These are phyloP conservation scores for Coniochaeta pulveracea DNA, from an alignment of 2,329 filamentous ascomycete genomes.

Conservation along the genomic window DNA sequence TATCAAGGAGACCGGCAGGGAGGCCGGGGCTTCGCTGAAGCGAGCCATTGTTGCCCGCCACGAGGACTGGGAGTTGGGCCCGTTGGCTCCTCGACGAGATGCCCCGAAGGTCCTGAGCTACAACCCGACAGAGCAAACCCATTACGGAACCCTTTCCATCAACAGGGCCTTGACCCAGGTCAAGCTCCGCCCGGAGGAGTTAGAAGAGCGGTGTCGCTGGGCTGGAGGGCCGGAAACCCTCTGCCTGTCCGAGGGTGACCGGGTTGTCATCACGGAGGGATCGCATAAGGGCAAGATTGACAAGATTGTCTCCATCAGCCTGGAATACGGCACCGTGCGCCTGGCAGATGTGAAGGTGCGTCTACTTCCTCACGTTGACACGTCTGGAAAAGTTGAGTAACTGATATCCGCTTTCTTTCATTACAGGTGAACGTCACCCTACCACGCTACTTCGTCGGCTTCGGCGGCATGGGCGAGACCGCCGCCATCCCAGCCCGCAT, in stretches of 20 bases:
- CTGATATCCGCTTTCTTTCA: too few species aligned
- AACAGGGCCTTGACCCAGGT: conserved; percentile 15
- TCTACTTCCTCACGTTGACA: too few species aligned
- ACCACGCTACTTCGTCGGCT: conserved; percentile 25
- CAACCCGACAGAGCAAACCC: conserved; percentile 45
- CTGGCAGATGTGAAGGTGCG: conserved; percentile 56
- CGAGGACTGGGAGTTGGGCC: conserved; percentile 71
- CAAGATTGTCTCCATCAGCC: conserved; percentile 46
- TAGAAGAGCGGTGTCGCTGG: conserved; percentile 37
- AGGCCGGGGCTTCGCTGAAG: conserved; percentile 14
- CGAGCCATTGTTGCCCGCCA: conserved; percentile 39
- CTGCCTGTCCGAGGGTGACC: conserved; percentile 57
- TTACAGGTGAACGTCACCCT: conserved; percentile 25
- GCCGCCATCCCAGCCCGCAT: conserved; percentile 43
- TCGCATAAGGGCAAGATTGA: conserved; percentile 78
- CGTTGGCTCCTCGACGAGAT: conserved; percentile 67
- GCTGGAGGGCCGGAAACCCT: conserved; percentile 44
- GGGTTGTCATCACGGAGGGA: conserved; percentile 72
- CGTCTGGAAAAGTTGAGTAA: too few species aligned
- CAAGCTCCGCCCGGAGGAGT: conserved; percentile 23
- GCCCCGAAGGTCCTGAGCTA: conserved; percentile 37
- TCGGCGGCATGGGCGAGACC: conserved; percentile 22
- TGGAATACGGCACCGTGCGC: conserved; percentile 42
- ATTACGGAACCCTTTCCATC: conserved; percentile 18
- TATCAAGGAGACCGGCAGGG: conserved; percentile 22